Evolutionary conservation across 768 basidiomycete genomes (phyloP), one percentile per base, ranked within the genome.

Genomic region (Lactarius sanguifluus): DNA sequence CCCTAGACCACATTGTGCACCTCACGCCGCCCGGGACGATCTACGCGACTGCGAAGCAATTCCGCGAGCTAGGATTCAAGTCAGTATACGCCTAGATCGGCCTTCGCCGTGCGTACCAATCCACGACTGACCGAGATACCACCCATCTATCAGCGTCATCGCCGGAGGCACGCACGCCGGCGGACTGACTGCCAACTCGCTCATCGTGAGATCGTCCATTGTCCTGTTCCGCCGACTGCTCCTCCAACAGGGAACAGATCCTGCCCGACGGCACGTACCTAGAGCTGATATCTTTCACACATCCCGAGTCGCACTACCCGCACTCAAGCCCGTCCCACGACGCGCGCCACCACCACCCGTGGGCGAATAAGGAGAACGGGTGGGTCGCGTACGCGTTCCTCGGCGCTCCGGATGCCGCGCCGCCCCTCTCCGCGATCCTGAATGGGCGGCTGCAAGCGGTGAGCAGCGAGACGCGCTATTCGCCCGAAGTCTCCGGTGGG

Each of bases 361-460:
- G 89, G 89, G 83, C 83, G 0, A 66, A 72, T 12, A 84, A 82
- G 67, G 43, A 70, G 0, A 82, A 81, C 0, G 89, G 88, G 15
- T 91, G 88, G 88, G 85, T 89, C 61, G 87, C 89, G 70, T 89
- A 79, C 68, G 82, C 86, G 0, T 85, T 85, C 72, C 82, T 86
- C 20, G 88, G 88, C 12, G 82, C 84, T 16, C 62, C 62, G 9
- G 73, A 76, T 1, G 71, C 76, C 28, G 73, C 57, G 18, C 71
- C 73, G 3, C 77, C 79, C 45, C 79, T 89, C 64, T 81, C 86
- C 5, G 73, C 75, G 4, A 75, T 83, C 64, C 83, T 90, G 72
- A 90, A 89, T 70, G 75, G 75, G 4, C 82, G 88, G 0, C 80
- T 80, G 8, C 72, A 71, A 55, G 64, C 57, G 3, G 43, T 13